Conservation (phyloP, 352 stramenopile species). For the Stramenopiles sp. region DNA sequence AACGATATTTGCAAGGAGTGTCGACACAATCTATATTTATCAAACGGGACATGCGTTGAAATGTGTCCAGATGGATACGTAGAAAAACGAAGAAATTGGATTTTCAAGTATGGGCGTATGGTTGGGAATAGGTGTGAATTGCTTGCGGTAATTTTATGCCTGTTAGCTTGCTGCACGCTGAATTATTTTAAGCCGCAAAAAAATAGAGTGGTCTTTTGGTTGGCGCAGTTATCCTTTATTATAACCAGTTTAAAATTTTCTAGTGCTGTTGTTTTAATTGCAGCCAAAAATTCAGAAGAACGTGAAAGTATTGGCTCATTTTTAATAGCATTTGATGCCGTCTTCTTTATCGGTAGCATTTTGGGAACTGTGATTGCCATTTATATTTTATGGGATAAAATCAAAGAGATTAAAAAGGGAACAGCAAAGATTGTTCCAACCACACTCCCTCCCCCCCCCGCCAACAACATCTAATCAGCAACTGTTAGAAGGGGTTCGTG, state of each 20-base stretch:
- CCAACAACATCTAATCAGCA: too few relatives aligned
- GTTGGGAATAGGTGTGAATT: too few relatives aligned
- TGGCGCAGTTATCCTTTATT: neutral
- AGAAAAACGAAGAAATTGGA: too few relatives aligned
- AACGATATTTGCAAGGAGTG: neutral
- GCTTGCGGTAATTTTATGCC: too few relatives aligned
- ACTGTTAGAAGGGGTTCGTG: too few relatives aligned
- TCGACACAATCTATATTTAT: neutral
- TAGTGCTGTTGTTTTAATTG: neutral
- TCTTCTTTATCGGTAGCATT: neutral
- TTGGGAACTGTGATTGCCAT: neutral
- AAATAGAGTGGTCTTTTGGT: neutral
- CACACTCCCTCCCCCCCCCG: too few relatives aligned
- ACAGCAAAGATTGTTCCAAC: too few relatives aligned
- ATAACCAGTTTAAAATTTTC: neutral
- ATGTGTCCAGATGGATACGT: neutral
- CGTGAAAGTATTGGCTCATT: neutral
- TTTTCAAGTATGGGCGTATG: too few relatives aligned
- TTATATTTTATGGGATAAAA: neutral
- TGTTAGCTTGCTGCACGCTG: too few relatives aligned
- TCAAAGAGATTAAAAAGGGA: too few relatives aligned
- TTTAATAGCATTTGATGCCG: neutral
- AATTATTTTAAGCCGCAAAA: constrained; percentile 8
- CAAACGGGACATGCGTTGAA: neutral
- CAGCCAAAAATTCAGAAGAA: neutral